Base-by-base conservation (phyloP, 495 filamentous ascomycete species). In the Aspergillus baeticus region DNA sequence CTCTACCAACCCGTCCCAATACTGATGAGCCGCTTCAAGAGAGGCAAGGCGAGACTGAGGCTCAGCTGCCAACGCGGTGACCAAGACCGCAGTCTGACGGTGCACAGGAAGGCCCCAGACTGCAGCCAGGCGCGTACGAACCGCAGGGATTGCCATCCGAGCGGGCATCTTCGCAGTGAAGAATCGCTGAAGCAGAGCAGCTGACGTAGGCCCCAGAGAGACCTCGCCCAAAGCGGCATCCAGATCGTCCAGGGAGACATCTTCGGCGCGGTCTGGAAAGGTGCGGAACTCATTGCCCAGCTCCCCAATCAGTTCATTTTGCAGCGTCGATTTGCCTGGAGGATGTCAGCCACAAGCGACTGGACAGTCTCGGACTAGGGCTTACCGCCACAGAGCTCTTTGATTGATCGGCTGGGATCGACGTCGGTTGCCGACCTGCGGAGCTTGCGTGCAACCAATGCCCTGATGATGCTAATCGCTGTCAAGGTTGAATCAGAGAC, bases 221-320 rank as follows among this genome's bases (percentile, higher is more conserved):
- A 97, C 80, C 76, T 98, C 93, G 62, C 96, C 92, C 36, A 98
- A 78, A 11, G 92, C 91, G 29, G 86, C 90, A 44, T 44, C 41
- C 41, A 44, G 14, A 22, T 44, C 18, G 5, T 7, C 41, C 10
- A 44, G 41, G 8, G 41, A 44, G 41, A 23, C 41, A 73, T 98
- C 93, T 82, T 98, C 93, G 34, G 93, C 92, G 77, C 96, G 96
- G 72, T 98, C 93, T 33, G 93, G 93, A 7, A 93, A 95, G 18
- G 91, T 93, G 15, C 94, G 94, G 62, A 98, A 98, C 72, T 98
- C 93, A 68, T 96, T 96, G 67, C 92, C 92, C 62, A 98, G 75
- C 64, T 98, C 93, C 67, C 90, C 88, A 6, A 96, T 83, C 58
- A 96, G 95, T 71, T 96, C 92, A 69, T 96, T 96, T 65, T 96